Conservation (phyloP, 257 asterid genomes). For the Jacaranda mimosifolia region DNA sequence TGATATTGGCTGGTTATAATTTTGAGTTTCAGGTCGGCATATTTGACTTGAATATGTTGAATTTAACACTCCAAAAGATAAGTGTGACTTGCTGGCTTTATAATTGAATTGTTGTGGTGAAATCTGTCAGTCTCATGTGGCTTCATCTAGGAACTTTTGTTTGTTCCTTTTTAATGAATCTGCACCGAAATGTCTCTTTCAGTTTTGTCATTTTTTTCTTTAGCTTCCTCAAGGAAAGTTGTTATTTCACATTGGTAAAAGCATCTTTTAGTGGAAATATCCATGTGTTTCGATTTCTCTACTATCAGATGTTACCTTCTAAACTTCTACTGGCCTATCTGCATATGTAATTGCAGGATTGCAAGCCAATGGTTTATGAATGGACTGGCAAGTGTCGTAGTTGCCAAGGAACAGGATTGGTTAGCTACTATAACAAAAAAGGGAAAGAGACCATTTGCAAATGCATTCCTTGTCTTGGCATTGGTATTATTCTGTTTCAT, state of each 20-base stretch:
- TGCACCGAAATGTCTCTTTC: not conserved
- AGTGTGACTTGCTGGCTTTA: not conserved
- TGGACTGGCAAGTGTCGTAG: conserved; percentile 98
- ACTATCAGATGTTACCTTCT: not conserved
- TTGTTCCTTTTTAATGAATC: not conserved
- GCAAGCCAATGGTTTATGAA: conserved; percentile 88
- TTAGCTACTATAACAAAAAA: conserved; percentile 80
- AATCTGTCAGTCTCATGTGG: not conserved
- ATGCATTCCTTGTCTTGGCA: conserved; percentile 94
- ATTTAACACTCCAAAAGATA: not conserved
- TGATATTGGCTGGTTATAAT: not conserved
- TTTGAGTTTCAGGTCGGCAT: not conserved
- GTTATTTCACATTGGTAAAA: not conserved
- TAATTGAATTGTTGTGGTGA: not conserved
- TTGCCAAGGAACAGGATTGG: conserved; percentile 93
- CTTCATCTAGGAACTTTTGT: not conserved
- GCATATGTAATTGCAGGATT: conserved; percentile 57
- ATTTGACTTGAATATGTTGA: not conserved
- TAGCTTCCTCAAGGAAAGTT: not conserved
- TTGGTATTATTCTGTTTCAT: conserved; percentile 57
- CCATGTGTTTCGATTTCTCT: not conserved
- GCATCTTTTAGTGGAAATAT: not conserved
- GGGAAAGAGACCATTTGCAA: conserved; percentile 91
- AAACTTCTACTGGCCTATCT: not conserved
- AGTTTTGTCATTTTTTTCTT: not conserved